A percentile compares a stretch with the other conserved stretches of the same genome.
These are phyloP conservation scores for Grigorovia yakushimaensis DNA, from an alignment of 805 yeast genomes.

Conservation along the genomic window DNA sequence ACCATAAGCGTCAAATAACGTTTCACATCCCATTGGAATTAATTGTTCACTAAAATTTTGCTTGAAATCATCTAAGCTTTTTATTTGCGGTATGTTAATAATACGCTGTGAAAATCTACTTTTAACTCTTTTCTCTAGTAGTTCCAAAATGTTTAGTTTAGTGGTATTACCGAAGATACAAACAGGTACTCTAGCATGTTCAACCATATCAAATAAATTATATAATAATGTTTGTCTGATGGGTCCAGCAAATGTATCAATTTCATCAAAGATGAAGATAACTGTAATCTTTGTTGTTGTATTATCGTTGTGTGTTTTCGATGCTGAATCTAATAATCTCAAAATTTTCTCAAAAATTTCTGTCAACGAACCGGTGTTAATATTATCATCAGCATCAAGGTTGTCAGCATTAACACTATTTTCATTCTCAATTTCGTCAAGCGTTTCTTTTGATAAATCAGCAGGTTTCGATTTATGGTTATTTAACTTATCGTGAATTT, in stretches of 20 bases:
- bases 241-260: slow-evolving; percentile 65
- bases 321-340: slow-evolving; percentile 36
- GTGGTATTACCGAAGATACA: slow-evolving; percentile 75
- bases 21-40: not conserved
- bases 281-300: slow-evolving; percentile 40
- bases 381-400: slow-evolving; percentile 15
- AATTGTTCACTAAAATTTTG: slow-evolving; percentile 34
- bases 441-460: not conserved
- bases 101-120: slow-evolving; percentile 80
- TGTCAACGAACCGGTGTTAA: slow-evolving; percentile 45
- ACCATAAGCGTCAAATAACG: not conserved
- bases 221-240: slow-evolving; percentile 76
- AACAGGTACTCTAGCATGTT: slow-evolving; percentile 57
- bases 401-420: not conserved
- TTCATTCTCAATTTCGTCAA: not conserved
- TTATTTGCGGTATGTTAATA: slow-evolving; percentile 47
- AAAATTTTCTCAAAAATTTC: slow-evolving; percentile 55
- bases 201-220: slow-evolving; percentile 81
- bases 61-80: slow-evolving; percentile 41
- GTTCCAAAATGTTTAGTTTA: slow-evolving; percentile 65
- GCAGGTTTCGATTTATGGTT: slow-evolving; percentile 1
- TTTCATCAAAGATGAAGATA: slow-evolving; percentile 73
- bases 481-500: slow-evolving; percentile 19
- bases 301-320: slow-evolving; percentile 16
- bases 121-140: slow-evolving; percentile 82